Base-by-base conservation (phyloP, 129 eudicot species). In the Flaveria sonorensis region DNA sequence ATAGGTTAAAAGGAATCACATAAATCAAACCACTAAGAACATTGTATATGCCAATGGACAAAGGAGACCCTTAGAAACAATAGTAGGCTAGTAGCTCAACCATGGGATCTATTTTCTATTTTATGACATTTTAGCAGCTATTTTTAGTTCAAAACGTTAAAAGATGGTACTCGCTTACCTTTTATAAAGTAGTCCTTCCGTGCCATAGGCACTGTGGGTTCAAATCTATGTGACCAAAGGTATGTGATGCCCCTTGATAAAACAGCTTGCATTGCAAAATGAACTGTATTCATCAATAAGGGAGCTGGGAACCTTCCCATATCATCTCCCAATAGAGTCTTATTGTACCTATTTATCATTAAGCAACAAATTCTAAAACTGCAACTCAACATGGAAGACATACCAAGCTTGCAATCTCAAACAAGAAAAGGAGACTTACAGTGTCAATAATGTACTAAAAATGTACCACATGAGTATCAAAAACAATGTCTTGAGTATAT, bases 291-390 rank as follows among this genome's bases (percentile, higher is more conserved):
- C 98, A 94, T 94, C 87, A 94, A 69, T 43, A 94, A 81, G 21
- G 98, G 98, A 76, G 98, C 98, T 52, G 98, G 98, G 86, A 94
- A 94, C 70, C 78, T 91, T 73, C 98, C 97, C 90, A 94, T 73
- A 65, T 94, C 72, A 80, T 89, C 93, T 51, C 98, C 98, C 69
- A 94, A 70, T 45, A 94, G 79, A 72, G 90, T 88, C 83, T 94
- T 94, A 83, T 91, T 94, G 66, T 91, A 94, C 83, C 98, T 94
- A 71, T 36, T 63, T 8, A 55, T 11, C 77, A 76, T 76, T 50
- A 64, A 23, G 45, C 52, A 72, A 75, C 70, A 21, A 50, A n/a
- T 71, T 79, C 21, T 51, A 20, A 59, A 81, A 52, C 18, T 43
- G 59, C 67, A 77, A 7, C 12, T 60, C 55, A 50, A 73, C 40